Percentiles rank a stretch among this genome's conserved stretches.
Conservation (phyloP, 2,329 filamentous ascomycete genomes). For the Penicillium sp. region DNA sequence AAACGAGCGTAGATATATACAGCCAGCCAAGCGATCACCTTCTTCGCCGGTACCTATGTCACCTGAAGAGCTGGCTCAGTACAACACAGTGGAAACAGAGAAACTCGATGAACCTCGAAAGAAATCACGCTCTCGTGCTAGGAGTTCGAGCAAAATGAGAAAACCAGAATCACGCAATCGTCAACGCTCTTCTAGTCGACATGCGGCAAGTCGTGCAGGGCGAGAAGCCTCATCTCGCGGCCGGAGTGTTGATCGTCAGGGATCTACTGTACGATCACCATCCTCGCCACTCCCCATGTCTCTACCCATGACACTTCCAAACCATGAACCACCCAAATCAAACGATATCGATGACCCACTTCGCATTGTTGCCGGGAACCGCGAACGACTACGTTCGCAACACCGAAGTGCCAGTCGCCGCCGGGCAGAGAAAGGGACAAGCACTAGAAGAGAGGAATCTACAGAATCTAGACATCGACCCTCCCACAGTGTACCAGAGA, state of each 20-base stretch:
- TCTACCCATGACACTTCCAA: slow-evolving; percentile 55
- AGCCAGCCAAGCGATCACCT: slow-evolving; percentile 80
- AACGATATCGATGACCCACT: slow-evolving; percentile 66
- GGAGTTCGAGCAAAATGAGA: slow-evolving; percentile 59
- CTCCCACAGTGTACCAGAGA: slow-evolving; percentile 39
- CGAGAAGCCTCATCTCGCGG: slow-evolving; percentile 52
- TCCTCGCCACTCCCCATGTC: slow-evolving; percentile 78
- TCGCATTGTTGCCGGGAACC: slow-evolving; percentile 49
- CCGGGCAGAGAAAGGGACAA: slow-evolving; percentile 46
- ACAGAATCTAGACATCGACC: slow-evolving; percentile 48
- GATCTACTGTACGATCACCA: slow-evolving; percentile 69
- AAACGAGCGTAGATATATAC: slow-evolving; percentile 68
- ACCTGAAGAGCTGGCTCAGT: slow-evolving; percentile 71
- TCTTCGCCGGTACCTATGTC: slow-evolving; percentile 95
- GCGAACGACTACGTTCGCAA: slow-evolving; percentile 52
- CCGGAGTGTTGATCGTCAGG: slow-evolving; percentile 64
- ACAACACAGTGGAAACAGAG: slow-evolving; percentile 49
- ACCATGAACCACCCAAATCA: slow-evolving; percentile 54
- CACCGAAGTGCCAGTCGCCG: slow-evolving; percentile 58
- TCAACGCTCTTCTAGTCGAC: slow-evolving; percentile 49
- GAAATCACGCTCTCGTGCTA: slow-evolving; percentile 34
- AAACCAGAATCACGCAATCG: slow-evolving; percentile 39
- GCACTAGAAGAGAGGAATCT: slow-evolving; percentile 50
- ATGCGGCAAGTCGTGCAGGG: slow-evolving; percentile 42
- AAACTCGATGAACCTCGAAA: slow-evolving; percentile 47